These are phyloP conservation scores for Inga leiocalycina DNA, from an alignment of 306 rosid genomes.

Conservation along the genomic window DNA sequence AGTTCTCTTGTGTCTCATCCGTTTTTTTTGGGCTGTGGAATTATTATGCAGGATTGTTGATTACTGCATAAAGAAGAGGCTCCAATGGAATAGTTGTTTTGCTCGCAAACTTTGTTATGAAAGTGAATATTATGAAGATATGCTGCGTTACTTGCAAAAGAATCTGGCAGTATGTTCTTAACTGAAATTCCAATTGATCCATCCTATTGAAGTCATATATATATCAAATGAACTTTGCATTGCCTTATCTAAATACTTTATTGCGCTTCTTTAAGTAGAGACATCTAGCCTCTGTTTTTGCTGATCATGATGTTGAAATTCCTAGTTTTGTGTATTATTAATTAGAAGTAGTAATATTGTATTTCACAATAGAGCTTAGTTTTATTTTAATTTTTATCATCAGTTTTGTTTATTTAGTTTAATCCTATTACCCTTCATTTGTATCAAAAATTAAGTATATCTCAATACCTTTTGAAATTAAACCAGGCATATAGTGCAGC, in stretches of 20 bases:
- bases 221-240: constrained; percentile 8
- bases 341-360: background rate
- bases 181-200: constrained; percentile 20
- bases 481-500: background rate
- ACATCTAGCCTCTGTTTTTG: background rate
- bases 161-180: constrained; percentile 76
- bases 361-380: background rate
- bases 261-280: background rate
- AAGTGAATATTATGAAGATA: constrained; percentile 90
- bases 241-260: background rate
- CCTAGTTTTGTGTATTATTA: background rate
- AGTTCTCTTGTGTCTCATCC: background rate
- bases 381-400: background rate
- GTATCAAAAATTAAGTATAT: background rate
- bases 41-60: constrained; percentile 68
- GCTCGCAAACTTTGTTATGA: constrained; percentile 88
- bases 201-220: constrained; percentile 23
- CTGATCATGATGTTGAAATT: background rate
- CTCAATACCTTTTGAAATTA: background rate
- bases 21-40: constrained; percentile 17
- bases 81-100: constrained; percentile 80
- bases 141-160: constrained; percentile 91
- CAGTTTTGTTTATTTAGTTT: background rate
- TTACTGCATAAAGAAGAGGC: constrained; percentile 88
- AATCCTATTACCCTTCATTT: background rate